Conservation (phyloP, 306 rosid species). For the Canavalia gladiata region DNA sequence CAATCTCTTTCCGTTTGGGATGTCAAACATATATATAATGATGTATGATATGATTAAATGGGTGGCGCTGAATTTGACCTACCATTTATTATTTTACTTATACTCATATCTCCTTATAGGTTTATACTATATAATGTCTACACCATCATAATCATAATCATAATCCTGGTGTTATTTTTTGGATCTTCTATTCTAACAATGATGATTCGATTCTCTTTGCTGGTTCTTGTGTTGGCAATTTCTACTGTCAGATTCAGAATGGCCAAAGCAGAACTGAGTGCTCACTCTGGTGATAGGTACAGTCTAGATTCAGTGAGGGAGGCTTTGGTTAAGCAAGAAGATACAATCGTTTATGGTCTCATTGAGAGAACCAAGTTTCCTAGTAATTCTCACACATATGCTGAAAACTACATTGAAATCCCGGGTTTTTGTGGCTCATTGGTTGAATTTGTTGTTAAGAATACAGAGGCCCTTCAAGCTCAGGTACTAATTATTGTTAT, state of each 20-base stretch:
- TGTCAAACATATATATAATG: conserved; percentile 20
- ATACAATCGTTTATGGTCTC: conserved; percentile 73
- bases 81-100: background rate
- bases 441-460: conserved; percentile 60
- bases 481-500: conserved; percentile 51
- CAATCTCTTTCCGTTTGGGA: background rate
- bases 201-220: conserved; percentile 32
- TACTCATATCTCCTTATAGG: background rate
- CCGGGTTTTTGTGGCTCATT: conserved; percentile 60
- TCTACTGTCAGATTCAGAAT: conserved; percentile 37
- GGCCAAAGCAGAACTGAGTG: conserved; percentile 46
- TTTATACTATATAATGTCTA: conserved; percentile 32
- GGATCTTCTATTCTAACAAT: conserved; percentile 20
- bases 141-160: background rate
- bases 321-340: conserved; percentile 78
- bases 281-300: conserved; percentile 46
- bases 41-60: background rate
- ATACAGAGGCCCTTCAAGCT: conserved; percentile 74
- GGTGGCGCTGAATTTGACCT: conserved; percentile 39
- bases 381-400: conserved; percentile 63
- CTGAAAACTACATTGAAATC: conserved; percentile 38
- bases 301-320: conserved; percentile 74
- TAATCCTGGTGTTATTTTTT: conserved; percentile 14
- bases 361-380: conserved; percentile 83
- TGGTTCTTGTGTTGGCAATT: conserved; percentile 53